These are phyloP conservation scores for Flaveria brownii DNA, from an alignment of 129 eudicot species.

Conservation along the genomic window DNA sequence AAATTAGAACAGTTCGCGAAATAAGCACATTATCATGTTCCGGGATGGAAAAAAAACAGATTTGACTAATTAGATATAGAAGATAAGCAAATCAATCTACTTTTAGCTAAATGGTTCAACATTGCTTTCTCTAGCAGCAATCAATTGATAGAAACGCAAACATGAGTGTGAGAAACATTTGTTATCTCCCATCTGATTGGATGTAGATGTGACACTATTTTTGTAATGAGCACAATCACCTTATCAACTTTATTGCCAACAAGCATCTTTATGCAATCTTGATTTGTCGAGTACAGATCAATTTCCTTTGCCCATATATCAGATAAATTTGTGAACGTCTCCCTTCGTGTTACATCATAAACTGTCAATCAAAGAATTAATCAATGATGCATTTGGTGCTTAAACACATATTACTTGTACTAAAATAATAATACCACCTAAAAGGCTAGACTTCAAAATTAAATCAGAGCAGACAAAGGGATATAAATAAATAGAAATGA, in stretches of 20 bases:
- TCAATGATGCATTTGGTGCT: conserved; percentile 8
- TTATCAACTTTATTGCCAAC: conserved; percentile 98
- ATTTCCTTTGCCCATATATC: conserved; percentile 94
- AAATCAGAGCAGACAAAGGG: neutral
- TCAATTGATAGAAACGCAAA: neutral
- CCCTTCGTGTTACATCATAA: conserved; percentile 91
- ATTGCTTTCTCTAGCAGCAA: neutral
- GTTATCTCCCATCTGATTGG: conserved; percentile 3
- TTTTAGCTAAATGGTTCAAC: neutral
- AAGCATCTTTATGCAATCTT: conserved; percentile 97
- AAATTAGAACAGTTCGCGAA: neutral
- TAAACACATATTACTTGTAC: neutral
- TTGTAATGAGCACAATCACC: conserved; percentile 39
- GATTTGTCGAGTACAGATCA: conserved; percentile 84
- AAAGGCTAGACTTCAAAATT: neutral
- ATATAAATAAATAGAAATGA: neutral
- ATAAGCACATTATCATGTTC: neutral
- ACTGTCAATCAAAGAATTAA: conserved; percentile 46
- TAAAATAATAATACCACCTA: neutral
- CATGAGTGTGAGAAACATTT: neutral
- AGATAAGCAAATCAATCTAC: neutral
- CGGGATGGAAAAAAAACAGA: neutral
- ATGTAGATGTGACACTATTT: conserved; percentile 5
- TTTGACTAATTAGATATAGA: no score
- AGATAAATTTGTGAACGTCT: conserved; percentile 78